Conservation (phyloP, 139 green algal genomes). For the Tetraselmis striata region DNA sequence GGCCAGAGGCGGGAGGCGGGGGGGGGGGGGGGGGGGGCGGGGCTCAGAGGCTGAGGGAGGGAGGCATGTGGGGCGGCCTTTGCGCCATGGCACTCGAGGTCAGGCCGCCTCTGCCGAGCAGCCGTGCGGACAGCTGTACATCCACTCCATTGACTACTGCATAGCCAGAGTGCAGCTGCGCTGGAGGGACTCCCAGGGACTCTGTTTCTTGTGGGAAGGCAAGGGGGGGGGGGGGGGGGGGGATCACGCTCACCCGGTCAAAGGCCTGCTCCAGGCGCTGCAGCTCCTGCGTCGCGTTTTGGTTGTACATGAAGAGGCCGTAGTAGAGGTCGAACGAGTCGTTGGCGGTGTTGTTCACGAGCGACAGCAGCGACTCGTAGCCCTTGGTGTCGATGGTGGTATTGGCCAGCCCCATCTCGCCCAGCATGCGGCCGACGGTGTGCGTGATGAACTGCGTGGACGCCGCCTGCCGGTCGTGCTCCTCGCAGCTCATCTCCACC, state of each 20-base stretch:
- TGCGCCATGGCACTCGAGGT: too few species aligned
- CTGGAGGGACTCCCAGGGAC: too few species aligned
- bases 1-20: too few species aligned
- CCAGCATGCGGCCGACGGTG: constrained; percentile 85
- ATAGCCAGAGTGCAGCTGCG: too few species aligned
- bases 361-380: constrained; percentile 85
- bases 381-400: constrained; percentile 93
- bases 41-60: too few species aligned
- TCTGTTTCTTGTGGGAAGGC: too few species aligned
- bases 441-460: constrained; percentile 98
- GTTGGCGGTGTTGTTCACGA: constrained; percentile 94
- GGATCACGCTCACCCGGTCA: constrained; percentile 14
- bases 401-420: constrained; percentile 51
- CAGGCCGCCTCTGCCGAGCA: too few species aligned
- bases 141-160: too few species aligned
- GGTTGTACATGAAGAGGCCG: constrained; percentile 99
- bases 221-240: too few species aligned
- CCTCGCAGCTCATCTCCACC: constrained; percentile 96
- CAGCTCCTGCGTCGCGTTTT: constrained; percentile 73
- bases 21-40: too few species aligned
- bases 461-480: constrained; percentile 90
- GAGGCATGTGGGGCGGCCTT: too few species aligned
- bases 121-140: too few species aligned
- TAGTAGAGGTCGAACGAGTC: constrained; percentile 99
- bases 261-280: constrained; percentile 60